These are phyloP conservation scores for Barbarea vulgaris DNA, from an alignment of 345 rosid species.

Conservation along the genomic window DNA sequence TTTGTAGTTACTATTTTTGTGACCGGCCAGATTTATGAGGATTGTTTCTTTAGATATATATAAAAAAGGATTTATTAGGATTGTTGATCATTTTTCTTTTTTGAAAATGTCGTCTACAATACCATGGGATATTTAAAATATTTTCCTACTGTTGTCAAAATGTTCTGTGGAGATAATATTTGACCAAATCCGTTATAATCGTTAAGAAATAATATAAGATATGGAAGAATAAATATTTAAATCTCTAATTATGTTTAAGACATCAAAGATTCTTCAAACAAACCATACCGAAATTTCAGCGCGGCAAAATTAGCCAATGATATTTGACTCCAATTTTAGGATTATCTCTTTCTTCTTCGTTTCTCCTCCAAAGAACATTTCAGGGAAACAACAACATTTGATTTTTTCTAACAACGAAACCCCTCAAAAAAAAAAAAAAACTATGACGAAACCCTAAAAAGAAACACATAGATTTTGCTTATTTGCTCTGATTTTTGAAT, in stretches of 20 bases:
- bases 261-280: conserved; percentile 31
- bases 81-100: background rate
- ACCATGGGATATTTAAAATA: too few species aligned
- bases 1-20: background rate
- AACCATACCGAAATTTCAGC: conserved; percentile 33
- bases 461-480: conserved; percentile 6
- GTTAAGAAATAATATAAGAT: background rate
- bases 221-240: background rate
- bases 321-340: conserved; percentile 22
- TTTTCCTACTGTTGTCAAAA: background rate
- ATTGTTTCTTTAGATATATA: too few species aligned
- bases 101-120: background rate
- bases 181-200: conserved; percentile 20
- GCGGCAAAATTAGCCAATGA: conserved; percentile 31
- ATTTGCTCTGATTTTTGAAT: background rate
- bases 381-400: conserved; percentile 2
- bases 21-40: background rate
- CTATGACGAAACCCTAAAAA: conserved; percentile 24
- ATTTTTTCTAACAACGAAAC: conserved; percentile 21
- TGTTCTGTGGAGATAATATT: background rate
- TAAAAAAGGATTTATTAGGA: background rate
- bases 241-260: conserved; percentile 16
- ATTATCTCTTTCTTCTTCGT: conserved; percentile 17
- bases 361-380: conserved; percentile 1
- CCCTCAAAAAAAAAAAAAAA: background rate